Evolutionary conservation across 495 filamentous ascomycete genomes (phyloP).

Genomic region (Penicillium bovifimosum): DNA sequence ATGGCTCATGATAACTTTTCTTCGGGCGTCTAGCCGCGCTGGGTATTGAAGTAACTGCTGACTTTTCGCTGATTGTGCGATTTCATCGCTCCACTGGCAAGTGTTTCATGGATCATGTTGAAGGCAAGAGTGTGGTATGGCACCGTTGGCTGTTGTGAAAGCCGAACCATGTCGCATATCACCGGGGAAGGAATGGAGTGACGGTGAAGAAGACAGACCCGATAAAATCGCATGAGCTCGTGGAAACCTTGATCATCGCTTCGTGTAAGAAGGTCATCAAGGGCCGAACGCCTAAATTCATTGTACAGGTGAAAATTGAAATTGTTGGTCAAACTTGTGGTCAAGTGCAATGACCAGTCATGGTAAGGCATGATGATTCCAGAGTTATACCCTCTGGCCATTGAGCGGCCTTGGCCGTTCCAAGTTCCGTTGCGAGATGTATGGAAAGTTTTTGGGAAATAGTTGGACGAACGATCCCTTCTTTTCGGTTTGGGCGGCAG

Average conservation of each 20-base stretch:
- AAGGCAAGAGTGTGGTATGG: not conserved
- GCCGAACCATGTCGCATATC: constrained; percentile 47
- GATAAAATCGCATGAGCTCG: constrained; percentile 56
- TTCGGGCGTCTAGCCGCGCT: constrained; percentile 5
- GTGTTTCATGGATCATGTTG: constrained; percentile 2
- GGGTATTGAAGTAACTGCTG: constrained; percentile 36
- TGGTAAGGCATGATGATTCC: constrained; percentile 67
- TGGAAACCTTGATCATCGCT: constrained; percentile 47
- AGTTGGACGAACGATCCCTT: not conserved
- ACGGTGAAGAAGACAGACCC: constrained; percentile 45
- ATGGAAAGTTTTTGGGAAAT: not conserved
- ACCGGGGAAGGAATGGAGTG: constrained; percentile 46
- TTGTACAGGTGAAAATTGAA: constrained; percentile 77
- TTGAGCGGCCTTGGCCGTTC: not conserved
- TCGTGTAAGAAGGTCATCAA: constrained; percentile 55
- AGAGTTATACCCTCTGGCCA: not conserved
- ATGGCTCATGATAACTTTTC: constrained; percentile 18
- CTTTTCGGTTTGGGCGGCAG: not conserved
- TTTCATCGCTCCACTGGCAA: constrained; percentile 47
- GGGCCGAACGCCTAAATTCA: constrained; percentile 67
- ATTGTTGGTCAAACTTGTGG: constrained; percentile 62
- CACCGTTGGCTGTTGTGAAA: constrained; percentile 40
- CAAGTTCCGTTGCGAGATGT: not conserved
- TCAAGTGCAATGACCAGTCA: constrained; percentile 75
- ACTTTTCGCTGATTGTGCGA: constrained; percentile 53